These are phyloP conservation scores for Dipodascus albidus DNA, from an alignment of 805 yeast genomes.

Conservation along the genomic window DNA sequence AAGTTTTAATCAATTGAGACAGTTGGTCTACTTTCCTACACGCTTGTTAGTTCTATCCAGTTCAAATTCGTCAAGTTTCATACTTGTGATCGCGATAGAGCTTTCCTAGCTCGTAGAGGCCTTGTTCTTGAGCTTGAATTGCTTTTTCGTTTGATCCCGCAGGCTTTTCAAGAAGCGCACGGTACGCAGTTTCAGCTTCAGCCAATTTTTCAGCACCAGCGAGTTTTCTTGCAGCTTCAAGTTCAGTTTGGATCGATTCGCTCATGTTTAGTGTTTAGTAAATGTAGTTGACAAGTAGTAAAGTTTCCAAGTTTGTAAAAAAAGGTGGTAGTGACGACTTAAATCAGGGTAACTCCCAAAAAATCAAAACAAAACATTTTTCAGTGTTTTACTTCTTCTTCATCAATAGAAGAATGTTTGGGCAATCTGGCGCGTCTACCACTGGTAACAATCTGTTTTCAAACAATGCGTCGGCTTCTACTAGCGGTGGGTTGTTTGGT, in stretches of 20 bases:
- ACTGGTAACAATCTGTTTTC: background rate
- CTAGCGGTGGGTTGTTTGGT: background rate
- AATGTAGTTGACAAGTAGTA: background rate
- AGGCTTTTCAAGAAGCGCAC: slow-evolving; percentile 31
- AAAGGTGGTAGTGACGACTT: background rate
- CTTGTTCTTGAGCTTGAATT: slow-evolving; percentile 49
- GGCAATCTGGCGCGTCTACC: background rate
- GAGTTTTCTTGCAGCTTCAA: slow-evolving; percentile 32
- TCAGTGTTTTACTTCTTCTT: too few relatives aligned
- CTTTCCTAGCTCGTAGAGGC: slow-evolving; percentile 66
- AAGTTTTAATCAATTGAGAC: slow-evolving; percentile 48
- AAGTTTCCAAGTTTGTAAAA: background rate
- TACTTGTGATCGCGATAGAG: slow-evolving; percentile 40
- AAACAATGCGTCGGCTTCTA: background rate
- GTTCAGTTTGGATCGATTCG: background rate
- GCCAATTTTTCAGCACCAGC: slow-evolving; percentile 36
- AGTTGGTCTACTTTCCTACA: slow-evolving; percentile 38
- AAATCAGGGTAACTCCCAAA: background rate
- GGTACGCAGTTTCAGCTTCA: slow-evolving; percentile 51
- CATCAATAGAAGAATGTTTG: too few relatives aligned
- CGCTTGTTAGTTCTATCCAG: background rate
- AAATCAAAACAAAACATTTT: background rate
- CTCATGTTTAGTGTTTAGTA: background rate
- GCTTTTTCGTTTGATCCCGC: slow-evolving; percentile 27
- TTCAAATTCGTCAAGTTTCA: background rate